Conservation (phyloP, 116 monocot genomes). For the Phalaenopsis hybrid region DNA sequence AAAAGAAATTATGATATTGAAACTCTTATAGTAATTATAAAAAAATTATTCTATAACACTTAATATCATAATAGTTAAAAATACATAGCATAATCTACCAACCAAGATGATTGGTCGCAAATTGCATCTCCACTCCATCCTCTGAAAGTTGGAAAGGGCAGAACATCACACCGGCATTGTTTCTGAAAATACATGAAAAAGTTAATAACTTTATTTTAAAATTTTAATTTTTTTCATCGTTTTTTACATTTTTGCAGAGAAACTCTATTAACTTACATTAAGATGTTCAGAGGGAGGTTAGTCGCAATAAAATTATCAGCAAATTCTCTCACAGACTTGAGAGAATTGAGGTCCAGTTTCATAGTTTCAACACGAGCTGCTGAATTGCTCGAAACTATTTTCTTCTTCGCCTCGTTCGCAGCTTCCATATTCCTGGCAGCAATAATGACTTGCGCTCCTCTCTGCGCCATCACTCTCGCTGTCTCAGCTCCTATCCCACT, state of each 20-base stretch:
- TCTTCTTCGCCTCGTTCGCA: slow-evolving; percentile 40
- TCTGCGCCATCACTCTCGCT: slow-evolving; percentile 65
- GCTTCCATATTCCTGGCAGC: slow-evolving; percentile 73
- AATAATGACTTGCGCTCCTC: slow-evolving; percentile 75
- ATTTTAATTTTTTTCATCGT: no score
- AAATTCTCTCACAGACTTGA: slow-evolving; percentile 67
- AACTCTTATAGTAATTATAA: no score
- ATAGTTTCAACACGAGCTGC: slow-evolving; percentile 44
- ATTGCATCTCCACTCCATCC: slow-evolving; percentile 91
- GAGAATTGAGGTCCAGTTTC: slow-evolving; percentile 79
- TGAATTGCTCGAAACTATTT: slow-evolving; percentile 39
- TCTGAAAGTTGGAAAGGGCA: slow-evolving; percentile 81
- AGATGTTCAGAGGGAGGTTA: slow-evolving; percentile 69
- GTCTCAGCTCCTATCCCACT: slow-evolving; percentile 91
- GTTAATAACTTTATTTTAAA: background rate
- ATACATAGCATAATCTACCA: background rate
- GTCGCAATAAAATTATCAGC: slow-evolving; percentile 49
- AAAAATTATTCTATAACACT: no score
- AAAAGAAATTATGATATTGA: background rate
- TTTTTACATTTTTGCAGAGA: background rate
- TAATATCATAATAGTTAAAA: background rate
- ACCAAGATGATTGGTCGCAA: slow-evolving; percentile 98
- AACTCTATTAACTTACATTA: slow-evolving; percentile 43
- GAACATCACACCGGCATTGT: slow-evolving; percentile 97
- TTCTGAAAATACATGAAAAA: slow-evolving; percentile 32